Base-by-base conservation (phyloP, 176 grass and related monocot genomes). In the Elymus sibiricus region DNA sequence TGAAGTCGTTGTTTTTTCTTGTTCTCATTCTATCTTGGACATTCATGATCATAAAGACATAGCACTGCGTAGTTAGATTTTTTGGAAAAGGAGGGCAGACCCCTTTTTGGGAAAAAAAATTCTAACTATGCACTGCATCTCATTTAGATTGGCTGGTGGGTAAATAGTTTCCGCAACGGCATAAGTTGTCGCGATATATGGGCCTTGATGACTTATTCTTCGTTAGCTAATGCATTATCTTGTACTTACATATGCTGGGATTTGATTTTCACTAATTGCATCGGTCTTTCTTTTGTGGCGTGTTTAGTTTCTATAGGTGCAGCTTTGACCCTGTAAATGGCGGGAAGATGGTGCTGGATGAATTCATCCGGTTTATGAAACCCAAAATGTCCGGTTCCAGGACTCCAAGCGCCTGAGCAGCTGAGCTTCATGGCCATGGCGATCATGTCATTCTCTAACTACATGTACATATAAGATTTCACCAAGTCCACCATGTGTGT, bases 291-390 rank as follows among this genome's bases (percentile, higher is more conserved):
- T 79, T 63, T 51, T 76, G 71, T 79, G 81, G 56, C 13, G 28
- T 56, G 11, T 90, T 84, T 60, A 97, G 92, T 85, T 97, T 97
- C 76, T 90, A 86, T 24, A 90, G 76, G 55, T 94, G 74, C 92
- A 87, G 79, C 49, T 97, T 97, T 82, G 88, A 97, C 64, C 86
- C 83, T 22, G 86, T 87, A 58, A 91, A 83, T 25, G 90, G 92
- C 24, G 90, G 88, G 66, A 56, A 87, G 76, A 92, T 94, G 92
- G 27, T 87, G 24, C 86, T 84, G 51, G 82, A 79, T 59, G 90
- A 94, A 71, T 87, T 86, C 40, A 40, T 89, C 31, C 69, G 27
- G 70, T 94, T 94, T 86, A 49, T 97, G 65, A 87, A 88, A 26
- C 60, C 78, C 25, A 79, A 34, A 60, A 84, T 21, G 7, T 80